Percentiles rank a stretch among this genome's conserved stretches.
phyloP scores from a whole-genome alignment of 2,329 filamentous ascomycete genomes.

The Allantophomopsis lycopodina region DNA sequence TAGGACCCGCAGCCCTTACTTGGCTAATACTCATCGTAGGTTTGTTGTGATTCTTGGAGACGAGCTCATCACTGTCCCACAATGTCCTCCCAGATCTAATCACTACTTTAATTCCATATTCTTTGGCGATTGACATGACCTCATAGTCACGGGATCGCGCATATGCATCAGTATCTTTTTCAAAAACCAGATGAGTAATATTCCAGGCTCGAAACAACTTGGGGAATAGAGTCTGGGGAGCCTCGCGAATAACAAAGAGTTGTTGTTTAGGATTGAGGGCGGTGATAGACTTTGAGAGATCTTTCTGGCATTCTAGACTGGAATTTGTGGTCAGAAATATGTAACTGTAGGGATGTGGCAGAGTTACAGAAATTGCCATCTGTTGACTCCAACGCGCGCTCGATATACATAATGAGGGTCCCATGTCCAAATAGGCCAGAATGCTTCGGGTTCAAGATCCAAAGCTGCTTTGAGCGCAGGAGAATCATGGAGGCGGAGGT shows the following conservation, averaged over 20 bases:
- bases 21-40: slow-evolving; percentile 65
- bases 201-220: slow-evolving; percentile 64
- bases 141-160: slow-evolving; percentile 47
- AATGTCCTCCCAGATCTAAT: slow-evolving; percentile 50
- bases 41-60: slow-evolving; percentile 49
- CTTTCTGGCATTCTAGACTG: slow-evolving; percentile 59
- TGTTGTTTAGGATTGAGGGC: slow-evolving; percentile 58
- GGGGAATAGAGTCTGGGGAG: slow-evolving; percentile 54
- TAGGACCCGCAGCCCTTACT: slow-evolving; percentile 47
- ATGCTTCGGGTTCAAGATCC: slow-evolving; percentile 49
- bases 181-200: slow-evolving; percentile 64
- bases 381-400: slow-evolving; percentile 54
- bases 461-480: slow-evolving; percentile 60
- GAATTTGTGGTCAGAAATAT: background rate
- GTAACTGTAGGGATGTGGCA: background rate
- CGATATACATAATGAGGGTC: slow-evolving; percentile 70
- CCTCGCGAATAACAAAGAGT: slow-evolving; percentile 59
- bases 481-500: slow-evolving; percentile 65
- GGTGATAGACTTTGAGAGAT: slow-evolving; percentile 53
- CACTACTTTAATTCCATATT: slow-evolving; percentile 50
- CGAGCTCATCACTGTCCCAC: slow-evolving; percentile 60
- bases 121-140: slow-evolving; percentile 42
- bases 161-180: slow-evolving; percentile 68
- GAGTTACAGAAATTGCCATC: slow-evolving; percentile 56
- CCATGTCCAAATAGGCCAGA: slow-evolving; percentile 72